A percentile compares a stretch with the other conserved stretches of the same genome.
phyloP scores from a whole-genome alignment of 2,329 filamentous ascomycete species.

The Monilinia fructigena region DNA sequence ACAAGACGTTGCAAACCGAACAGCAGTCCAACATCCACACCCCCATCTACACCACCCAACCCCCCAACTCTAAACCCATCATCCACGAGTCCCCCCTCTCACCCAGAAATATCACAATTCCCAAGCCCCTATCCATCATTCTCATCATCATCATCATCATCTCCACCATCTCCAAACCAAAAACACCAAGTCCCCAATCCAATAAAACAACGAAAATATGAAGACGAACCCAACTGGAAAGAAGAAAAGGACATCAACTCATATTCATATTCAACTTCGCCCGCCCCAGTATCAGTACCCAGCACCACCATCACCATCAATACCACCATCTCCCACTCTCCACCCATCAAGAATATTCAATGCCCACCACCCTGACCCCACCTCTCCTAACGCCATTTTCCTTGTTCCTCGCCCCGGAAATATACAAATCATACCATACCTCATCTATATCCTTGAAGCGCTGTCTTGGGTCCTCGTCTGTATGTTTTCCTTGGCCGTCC shows the following conservation, averaged over 20 bases:
- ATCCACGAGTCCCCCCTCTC: background rate
- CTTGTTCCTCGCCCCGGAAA: too few relatives aligned
- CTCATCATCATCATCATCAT: background rate
- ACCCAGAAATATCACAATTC: background rate
- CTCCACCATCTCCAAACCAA: too few relatives aligned
- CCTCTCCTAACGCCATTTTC: background rate
- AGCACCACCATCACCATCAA: background rate
- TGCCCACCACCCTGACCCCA: background rate
- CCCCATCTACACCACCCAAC: background rate
- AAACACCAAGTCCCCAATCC: too few relatives aligned
- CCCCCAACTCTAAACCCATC: background rate
- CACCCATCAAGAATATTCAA: background rate
- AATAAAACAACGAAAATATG: too few relatives aligned
- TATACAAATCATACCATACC: too few relatives aligned
- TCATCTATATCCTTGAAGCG: too few relatives aligned
- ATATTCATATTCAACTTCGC: background rate
- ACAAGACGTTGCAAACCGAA: background rate
- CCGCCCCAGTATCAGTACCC: background rate
- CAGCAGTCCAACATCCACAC: background rate
- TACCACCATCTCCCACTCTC: background rate
- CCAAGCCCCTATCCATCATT: background rate
- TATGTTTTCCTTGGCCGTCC: background rate
- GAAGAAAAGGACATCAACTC: background rate
- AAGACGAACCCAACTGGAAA: too few relatives aligned
- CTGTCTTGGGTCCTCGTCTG: background rate